These are phyloP conservation scores for Smithsoniella earleae DNA, from an alignment of 163 green algal species.

Conservation along the genomic window DNA sequence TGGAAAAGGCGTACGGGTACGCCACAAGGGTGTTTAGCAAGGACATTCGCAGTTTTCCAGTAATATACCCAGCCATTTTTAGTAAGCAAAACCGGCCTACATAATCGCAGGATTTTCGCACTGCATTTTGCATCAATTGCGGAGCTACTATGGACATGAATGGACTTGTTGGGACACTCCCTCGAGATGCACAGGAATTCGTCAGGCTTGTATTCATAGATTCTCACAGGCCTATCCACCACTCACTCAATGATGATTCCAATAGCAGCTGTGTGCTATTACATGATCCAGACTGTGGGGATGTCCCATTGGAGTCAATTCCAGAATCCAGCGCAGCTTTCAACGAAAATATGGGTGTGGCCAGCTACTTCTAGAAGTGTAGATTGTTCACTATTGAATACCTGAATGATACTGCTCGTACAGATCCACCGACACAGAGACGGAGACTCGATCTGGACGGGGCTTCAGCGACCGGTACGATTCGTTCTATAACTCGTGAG, in stretches of 20 bases:
- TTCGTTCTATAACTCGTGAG: too few relatives aligned
- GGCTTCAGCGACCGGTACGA: too few relatives aligned
- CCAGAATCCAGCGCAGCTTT: background rate
- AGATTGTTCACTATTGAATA: too few relatives aligned
- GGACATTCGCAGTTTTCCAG: too few relatives aligned
- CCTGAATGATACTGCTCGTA: too few relatives aligned
- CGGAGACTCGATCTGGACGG: too few relatives aligned
- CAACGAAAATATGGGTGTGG: too few relatives aligned
- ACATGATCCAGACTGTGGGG: slow-evolving; percentile 28
- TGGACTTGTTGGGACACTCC: background rate
- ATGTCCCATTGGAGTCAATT: background rate
- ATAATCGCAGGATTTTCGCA: slow-evolving; percentile 26
- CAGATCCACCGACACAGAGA: too few relatives aligned
- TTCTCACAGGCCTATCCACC: slow-evolving; percentile 6
- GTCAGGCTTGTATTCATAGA: slow-evolving; percentile 25
- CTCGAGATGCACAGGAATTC: background rate
- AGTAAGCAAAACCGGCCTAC: too few relatives aligned
- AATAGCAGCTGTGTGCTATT: slow-evolving; percentile 17
- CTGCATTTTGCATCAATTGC: slow-evolving; percentile 29
- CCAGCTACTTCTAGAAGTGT: too few relatives aligned
- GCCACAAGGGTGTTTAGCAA: background rate
- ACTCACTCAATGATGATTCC: background rate
- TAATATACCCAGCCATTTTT: too few relatives aligned
- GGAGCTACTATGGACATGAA: background rate
- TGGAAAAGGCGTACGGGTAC: background rate